Evolutionary conservation across 306 rosid species (phyloP).

Genomic region (Quercus ilex): DNA sequence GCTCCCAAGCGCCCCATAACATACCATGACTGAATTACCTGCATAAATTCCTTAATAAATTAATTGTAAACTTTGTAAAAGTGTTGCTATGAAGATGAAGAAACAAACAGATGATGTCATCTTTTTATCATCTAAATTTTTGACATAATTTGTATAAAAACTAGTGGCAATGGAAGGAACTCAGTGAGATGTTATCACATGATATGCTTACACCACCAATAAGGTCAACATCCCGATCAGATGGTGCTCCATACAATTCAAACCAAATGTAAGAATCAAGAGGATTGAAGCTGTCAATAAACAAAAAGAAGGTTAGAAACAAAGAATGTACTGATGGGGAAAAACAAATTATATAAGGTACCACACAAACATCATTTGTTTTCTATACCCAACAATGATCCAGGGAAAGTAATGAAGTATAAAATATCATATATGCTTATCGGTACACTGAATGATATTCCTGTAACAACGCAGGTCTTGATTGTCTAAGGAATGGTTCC

Average conservation of each 20-base stretch:
- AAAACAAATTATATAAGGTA: constrained; percentile 1
- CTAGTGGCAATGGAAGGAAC: background rate
- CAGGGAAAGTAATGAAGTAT: background rate
- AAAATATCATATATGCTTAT: background rate
- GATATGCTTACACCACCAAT: constrained; percentile 70
- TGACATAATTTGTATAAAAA: background rate
- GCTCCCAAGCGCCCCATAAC: constrained; percentile 95
- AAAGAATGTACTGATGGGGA: background rate
- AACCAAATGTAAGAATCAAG: constrained; percentile 83
- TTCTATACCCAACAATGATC: background rate
- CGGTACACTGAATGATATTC: background rate
- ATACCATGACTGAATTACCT: constrained; percentile 95
- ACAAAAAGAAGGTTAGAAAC: background rate
- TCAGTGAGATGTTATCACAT: background rate
- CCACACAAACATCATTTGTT: background rate
- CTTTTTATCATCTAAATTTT: background rate
- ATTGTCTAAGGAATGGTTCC: background rate
- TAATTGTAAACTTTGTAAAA: background rate
- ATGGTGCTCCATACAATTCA: constrained; percentile 77
- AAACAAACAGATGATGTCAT: background rate
- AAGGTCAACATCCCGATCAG: constrained; percentile 73
- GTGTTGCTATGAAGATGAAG: background rate
- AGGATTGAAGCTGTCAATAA: constrained; percentile 81
- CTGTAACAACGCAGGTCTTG: background rate
- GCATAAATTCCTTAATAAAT: constrained; percentile 26